Percentiles rank a stretch among this genome's conserved stretches.
Conservation (phyloP, 2,329 filamentous ascomycete genomes). For the Zalaria obscura region DNA sequence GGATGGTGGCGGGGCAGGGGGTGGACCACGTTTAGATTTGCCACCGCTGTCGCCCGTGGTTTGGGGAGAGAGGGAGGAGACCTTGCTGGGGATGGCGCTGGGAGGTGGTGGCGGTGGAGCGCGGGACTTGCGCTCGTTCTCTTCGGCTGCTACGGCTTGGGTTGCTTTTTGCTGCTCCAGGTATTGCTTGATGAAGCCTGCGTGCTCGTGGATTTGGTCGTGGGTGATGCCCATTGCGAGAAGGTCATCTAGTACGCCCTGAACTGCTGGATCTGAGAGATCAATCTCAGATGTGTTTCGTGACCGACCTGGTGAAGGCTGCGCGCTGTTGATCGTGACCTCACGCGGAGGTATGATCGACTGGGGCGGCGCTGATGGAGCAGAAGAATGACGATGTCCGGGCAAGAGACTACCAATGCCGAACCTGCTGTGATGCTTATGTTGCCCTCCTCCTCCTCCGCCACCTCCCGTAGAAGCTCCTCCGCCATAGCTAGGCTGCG, state of each 20-base stretch:
- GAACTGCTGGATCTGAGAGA: conserved; percentile 46
- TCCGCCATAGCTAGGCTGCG: conserved; percentile 17
- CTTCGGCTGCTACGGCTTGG: conserved; percentile 29
- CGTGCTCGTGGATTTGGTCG: conserved; percentile 52
- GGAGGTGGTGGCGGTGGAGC: conserved; percentile 52
- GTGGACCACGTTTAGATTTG: conserved; percentile 40
- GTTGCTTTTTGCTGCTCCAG: conserved; percentile 48
- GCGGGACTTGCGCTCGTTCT: conserved; percentile 34
- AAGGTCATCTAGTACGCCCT: conserved; percentile 46
- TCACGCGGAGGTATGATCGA: conserved; percentile 36
- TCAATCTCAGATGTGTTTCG: conserved; percentile 36
- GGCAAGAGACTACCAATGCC: conserved; percentile 34
- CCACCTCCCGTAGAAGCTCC: conserved; percentile 15
- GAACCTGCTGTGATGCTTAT: conserved; percentile 32
- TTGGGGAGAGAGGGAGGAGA: conserved; percentile 42
- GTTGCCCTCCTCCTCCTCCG: conserved; percentile 7
- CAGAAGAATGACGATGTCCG: conserved; percentile 34
- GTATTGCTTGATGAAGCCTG: conserved; percentile 54
- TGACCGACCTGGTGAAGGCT: conserved; percentile 6
- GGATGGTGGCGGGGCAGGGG: conserved; percentile 39
- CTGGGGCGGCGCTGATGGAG: conserved; percentile 25
- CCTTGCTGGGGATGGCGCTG: conserved; percentile 25
- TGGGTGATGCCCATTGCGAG: conserved; percentile 52
- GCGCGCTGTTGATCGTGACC: conserved; percentile 16
- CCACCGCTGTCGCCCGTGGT: conserved; percentile 45